Evolutionary conservation across 2,329 filamentous ascomycete genomes (phyloP).

Genomic region (Phymatotrichopsis omnivora): DNA sequence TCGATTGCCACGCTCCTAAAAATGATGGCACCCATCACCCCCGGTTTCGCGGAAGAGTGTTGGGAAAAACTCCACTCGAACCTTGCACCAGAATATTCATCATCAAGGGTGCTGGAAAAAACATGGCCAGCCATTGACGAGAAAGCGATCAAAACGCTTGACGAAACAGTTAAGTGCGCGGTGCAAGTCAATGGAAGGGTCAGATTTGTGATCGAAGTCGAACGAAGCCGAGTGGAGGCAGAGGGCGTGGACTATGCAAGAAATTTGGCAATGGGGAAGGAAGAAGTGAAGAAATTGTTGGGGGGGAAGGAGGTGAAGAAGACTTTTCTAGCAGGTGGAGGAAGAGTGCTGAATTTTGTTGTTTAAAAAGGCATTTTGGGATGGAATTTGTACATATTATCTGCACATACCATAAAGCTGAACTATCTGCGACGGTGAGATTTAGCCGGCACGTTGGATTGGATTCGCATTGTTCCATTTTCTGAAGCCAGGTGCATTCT

Average conservation of each 20-base stretch:
- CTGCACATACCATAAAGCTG: too few species aligned
- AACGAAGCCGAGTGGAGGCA: constrained; percentile 32
- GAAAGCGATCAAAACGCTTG: constrained; percentile 43
- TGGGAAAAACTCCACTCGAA: constrained; percentile 51
- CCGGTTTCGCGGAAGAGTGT: constrained; percentile 70
- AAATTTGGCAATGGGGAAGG: constrained; percentile 49
- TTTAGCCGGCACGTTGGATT: too few species aligned
- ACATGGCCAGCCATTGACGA: constrained; percentile 43
- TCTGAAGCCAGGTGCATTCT: too few species aligned
- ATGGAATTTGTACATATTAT: neutral
- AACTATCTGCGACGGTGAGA: too few species aligned
- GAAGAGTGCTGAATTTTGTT: constrained; percentile 67
- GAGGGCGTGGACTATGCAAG: constrained; percentile 49
- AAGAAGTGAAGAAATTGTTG: constrained; percentile 50
- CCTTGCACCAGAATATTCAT: constrained; percentile 36
- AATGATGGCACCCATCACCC: constrained; percentile 69
- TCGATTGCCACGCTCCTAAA: constrained; percentile 51
- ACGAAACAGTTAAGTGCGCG: constrained; percentile 41
- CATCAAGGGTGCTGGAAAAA: constrained; percentile 50
- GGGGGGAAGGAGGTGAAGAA: constrained; percentile 48
- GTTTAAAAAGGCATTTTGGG: neutral
- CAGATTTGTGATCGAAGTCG: constrained; percentile 53
- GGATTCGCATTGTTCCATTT: too few species aligned
- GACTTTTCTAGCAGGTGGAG: constrained; percentile 55
- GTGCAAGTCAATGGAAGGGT: constrained; percentile 76